These are phyloP conservation scores for Cryphonectria radicalis DNA, from an alignment of 2,329 filamentous ascomycete genomes.

Conservation along the genomic window DNA sequence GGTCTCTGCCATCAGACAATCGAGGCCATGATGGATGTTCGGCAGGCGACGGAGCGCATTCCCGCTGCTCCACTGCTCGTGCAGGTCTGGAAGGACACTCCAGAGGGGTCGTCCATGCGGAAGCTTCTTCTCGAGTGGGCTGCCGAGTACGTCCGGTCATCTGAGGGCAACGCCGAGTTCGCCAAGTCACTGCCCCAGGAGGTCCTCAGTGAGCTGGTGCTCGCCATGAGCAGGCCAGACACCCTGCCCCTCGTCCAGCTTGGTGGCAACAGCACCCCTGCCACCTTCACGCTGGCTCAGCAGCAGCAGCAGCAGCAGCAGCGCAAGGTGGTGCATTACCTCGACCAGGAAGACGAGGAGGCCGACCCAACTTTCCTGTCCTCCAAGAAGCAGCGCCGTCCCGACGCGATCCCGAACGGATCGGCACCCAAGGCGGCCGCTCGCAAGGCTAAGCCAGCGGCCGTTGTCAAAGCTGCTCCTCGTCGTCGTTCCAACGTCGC, in stretches of 20 bases:
- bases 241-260: slow-evolving; percentile 41
- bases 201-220: slow-evolving; percentile 65
- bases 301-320: slow-evolving; percentile 20
- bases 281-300: slow-evolving; percentile 29
- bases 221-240: slow-evolving; percentile 63
- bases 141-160: slow-evolving; percentile 65
- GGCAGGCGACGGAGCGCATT: slow-evolving; percentile 57
- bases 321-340: slow-evolving; percentile 55
- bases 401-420: slow-evolving; percentile 38
- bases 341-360: slow-evolving; percentile 49
- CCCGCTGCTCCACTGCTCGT: slow-evolving; percentile 63
- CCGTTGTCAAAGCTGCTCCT: slow-evolving; percentile 35
- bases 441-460: slow-evolving; percentile 20
- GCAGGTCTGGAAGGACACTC: slow-evolving; percentile 65
- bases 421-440: slow-evolving; percentile 29
- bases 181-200: slow-evolving; percentile 65
- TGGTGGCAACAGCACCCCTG: slow-evolving; percentile 28
- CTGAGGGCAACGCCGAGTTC: slow-evolving; percentile 60
- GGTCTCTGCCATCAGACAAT: slow-evolving; percentile 61
- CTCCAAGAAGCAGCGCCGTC: slow-evolving; percentile 50
- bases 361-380: slow-evolving; percentile 34
- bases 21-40: slow-evolving; percentile 61
- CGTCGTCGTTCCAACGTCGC: slow-evolving; percentile 39
- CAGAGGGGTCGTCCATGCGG: slow-evolving; percentile 63
- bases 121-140: slow-evolving; percentile 64